Conservation (phyloP, 352 stramenopile species). For the Phytopythium cucurbitacearum region DNA sequence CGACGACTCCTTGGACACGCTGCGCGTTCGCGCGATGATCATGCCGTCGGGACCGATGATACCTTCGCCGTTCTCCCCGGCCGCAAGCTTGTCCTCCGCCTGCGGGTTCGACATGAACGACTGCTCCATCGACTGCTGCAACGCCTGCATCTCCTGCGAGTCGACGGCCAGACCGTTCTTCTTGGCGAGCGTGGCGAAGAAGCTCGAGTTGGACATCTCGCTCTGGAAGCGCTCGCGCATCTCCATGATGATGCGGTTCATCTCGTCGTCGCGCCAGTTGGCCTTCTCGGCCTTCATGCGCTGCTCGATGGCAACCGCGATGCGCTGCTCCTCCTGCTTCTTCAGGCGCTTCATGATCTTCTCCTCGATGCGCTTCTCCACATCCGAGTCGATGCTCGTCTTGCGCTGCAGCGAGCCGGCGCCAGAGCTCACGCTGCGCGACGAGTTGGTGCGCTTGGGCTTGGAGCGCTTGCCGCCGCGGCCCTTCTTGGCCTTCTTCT, state of each 20-base stretch:
- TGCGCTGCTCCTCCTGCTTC: constrained; percentile 85
- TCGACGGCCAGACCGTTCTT: constrained; percentile 48
- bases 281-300: constrained; percentile 81
- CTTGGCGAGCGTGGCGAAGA: constrained; percentile 61
- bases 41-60: too few species aligned
- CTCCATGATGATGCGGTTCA: constrained; percentile 89
- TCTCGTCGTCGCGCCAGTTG: constrained; percentile 86
- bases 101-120: constrained; percentile 63
- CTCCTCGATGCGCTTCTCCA: constrained; percentile 83
- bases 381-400: constrained; percentile 67
- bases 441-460: constrained; percentile 41
- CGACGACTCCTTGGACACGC: constrained; percentile 66
- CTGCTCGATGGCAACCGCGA: constrained; percentile 76
- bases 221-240: constrained; percentile 84
- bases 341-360: constrained; percentile 85
- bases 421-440: constrained; percentile 33
- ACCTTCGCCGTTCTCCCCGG: constrained; percentile 12
- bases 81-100: constrained; percentile 58
- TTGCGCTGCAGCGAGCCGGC: constrained; percentile 31
- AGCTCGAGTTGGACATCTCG: constrained; percentile 64
- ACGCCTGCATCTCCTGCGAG: constrained; percentile 35
- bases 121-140: constrained; percentile 44
- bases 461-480: constrained; percentile 41
- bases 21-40: constrained; percentile 27
- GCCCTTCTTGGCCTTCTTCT: constrained; percentile 50